Conservation (phyloP, 305 asterid genomes). For the Striga hermonthica region DNA sequence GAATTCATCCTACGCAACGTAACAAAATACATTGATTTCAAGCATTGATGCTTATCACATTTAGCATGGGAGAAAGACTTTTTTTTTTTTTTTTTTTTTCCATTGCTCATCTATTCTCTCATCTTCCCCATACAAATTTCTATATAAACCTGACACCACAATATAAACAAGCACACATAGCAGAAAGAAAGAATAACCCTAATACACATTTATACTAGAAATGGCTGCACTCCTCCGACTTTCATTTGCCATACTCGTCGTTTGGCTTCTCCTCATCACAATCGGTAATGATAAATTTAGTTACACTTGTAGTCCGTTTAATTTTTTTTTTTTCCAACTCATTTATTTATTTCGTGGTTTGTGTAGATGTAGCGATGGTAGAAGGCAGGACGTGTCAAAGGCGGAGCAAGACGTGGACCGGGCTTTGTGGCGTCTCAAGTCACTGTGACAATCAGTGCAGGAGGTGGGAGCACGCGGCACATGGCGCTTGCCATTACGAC, state of each 20-base stretch:
- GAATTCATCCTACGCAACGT: too few species aligned
- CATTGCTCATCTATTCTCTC: too few species aligned
- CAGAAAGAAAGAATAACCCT: background rate
- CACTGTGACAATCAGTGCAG: slow-evolving; percentile 38
- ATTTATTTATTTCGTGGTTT: too few species aligned
- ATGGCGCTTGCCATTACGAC: slow-evolving; percentile 36
- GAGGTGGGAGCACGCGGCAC: slow-evolving; percentile 33
- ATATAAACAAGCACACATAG: background rate
- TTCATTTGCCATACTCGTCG: slow-evolving; percentile 4
- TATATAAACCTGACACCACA: too few species aligned
- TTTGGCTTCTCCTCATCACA: slow-evolving; percentile 14
- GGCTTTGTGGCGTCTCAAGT: slow-evolving; percentile 30
- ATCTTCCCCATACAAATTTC: too few species aligned
- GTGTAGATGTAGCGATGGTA: background rate
- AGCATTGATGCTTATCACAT: too few species aligned
- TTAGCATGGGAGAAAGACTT: too few species aligned
- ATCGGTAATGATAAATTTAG: background rate
- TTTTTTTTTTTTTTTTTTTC: too few species aligned
- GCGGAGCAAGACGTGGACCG: slow-evolving; percentile 38
- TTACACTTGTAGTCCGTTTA: background rate
- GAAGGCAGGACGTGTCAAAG: slow-evolving; percentile 4
- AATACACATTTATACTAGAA: background rate
- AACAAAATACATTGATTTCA: too few species aligned
- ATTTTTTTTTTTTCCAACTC: background rate
- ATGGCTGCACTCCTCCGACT: slow-evolving; percentile 10